Evolutionary conservation across 768 basidiomycete genomes (phyloP).

Genomic region (Leccinum disarticulatum): DNA sequence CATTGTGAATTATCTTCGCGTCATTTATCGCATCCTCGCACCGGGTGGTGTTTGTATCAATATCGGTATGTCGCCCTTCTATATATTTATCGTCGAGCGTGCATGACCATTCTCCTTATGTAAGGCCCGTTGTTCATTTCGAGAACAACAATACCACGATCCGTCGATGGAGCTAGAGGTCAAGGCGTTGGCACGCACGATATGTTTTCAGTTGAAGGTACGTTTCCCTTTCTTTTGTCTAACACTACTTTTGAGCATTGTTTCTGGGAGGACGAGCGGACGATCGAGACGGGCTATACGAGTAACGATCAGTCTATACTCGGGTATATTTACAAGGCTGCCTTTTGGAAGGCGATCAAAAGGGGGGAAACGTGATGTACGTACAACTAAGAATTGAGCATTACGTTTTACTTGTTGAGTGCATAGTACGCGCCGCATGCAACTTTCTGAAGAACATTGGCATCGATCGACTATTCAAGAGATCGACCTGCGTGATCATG

Average conservation of each 20-base stretch:
- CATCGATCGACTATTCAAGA: too few species aligned
- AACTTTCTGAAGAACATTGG: neutral
- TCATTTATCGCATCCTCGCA: constrained; percentile 78
- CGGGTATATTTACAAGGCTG: constrained; percentile 78
- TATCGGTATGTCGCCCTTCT: constrained; percentile 38
- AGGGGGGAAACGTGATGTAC: neutral
- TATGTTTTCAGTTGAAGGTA: constrained; percentile 85
- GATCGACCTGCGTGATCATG: too few species aligned
- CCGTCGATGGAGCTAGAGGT: constrained; percentile 88
- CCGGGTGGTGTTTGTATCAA: constrained; percentile 94
- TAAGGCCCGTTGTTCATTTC: constrained; percentile 88
- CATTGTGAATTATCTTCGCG: constrained; percentile 83
- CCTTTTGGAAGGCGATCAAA: constrained; percentile 80
- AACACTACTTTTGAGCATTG: neutral
- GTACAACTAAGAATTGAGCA: neutral
- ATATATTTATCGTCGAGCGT: neutral
- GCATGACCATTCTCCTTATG: neutral
- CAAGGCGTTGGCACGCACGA: constrained; percentile 63
- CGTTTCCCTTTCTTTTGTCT: constrained; percentile 23
- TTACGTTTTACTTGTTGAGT: neutral
- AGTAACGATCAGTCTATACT: constrained; percentile 81
- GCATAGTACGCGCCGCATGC: neutral
- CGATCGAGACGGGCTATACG: constrained; percentile 83
- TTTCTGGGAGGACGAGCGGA: constrained; percentile 68
- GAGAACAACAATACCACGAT: constrained; percentile 84